Conservation (phyloP, 2,329 filamentous ascomycete genomes). For the Periglandula ipomoeae region DNA sequence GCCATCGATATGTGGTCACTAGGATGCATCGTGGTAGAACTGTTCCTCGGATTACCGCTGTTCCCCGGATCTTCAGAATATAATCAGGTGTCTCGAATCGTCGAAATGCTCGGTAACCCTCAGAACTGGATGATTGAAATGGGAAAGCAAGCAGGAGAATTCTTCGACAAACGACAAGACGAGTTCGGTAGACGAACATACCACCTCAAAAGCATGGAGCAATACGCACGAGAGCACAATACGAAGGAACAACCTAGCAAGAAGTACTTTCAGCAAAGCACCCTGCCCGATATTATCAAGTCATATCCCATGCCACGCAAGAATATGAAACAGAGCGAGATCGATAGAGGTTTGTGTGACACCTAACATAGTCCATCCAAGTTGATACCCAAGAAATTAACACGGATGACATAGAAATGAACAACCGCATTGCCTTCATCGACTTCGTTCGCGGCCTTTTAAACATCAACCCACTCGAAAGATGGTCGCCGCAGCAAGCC, state of each 20-base stretch:
- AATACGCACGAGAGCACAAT: conserved; percentile 90
- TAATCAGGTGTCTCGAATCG: conserved; percentile 94
- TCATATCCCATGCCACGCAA: conserved; percentile 97
- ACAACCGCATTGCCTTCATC: conserved; percentile 93
- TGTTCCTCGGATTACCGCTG: conserved; percentile 87
- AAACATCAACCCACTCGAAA: conserved; percentile 89
- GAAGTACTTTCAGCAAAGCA: conserved; percentile 95
- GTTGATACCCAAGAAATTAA: background rate
- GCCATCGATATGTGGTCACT: conserved; percentile 99
- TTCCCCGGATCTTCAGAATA: conserved; percentile 98
- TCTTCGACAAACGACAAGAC: conserved; percentile 87
- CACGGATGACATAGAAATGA: conserved; percentile 67
- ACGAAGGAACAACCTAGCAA: conserved; percentile 99
- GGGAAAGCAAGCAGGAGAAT: conserved; percentile 94
- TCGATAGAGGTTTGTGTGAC: conserved; percentile 70
- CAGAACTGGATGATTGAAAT: conserved; percentile 99
- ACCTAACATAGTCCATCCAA: background rate
- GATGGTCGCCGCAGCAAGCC: conserved; percentile 96
- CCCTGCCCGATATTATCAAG: conserved; percentile 92
- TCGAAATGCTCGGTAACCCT: conserved; percentile 94
- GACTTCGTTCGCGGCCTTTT: conserved; percentile 92
- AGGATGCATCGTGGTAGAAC: conserved; percentile 94
- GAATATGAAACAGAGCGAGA: conserved; percentile 96
- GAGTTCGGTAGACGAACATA: conserved; percentile 90
- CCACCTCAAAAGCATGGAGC: conserved; percentile 92